phyloP scores from a whole-genome alignment of 179 eudicot species.

The Beta corolliflora region DNA sequence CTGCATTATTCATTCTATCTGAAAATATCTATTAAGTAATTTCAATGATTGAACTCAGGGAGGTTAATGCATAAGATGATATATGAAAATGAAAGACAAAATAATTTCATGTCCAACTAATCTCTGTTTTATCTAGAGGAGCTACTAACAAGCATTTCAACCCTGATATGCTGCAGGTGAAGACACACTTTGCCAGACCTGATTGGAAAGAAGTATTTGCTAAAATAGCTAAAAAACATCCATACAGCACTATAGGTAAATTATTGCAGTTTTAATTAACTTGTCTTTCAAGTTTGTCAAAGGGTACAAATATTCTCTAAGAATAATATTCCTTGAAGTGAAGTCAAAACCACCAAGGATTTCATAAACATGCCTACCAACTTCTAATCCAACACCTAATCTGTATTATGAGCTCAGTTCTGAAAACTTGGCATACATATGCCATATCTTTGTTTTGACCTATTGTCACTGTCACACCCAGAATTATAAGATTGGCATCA shows the following conservation, averaged over 20 bases:
- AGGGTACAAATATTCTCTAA: not conserved
- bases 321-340: slow-evolving; percentile 13
- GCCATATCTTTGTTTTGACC: slow-evolving; percentile 12
- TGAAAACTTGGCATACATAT: slow-evolving; percentile 20
- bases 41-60: not conserved
- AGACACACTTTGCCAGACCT: slow-evolving; percentile 97
- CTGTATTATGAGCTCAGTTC: slow-evolving; percentile 14
- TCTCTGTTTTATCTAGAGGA: not conserved
- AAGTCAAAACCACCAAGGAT: slow-evolving; percentile 26
- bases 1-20: not conserved
- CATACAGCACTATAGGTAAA: slow-evolving; percentile 83
- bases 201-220: slow-evolving; percentile 90
- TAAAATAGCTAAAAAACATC: slow-evolving; percentile 77
- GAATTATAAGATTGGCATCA: not conserved
- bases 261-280: not conserved
- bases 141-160: slow-evolving; percentile 4
- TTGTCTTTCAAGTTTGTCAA: slow-evolving; percentile 20
- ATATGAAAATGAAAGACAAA: too few relatives aligned
- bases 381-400: slow-evolving; percentile 12
- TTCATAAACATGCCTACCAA: slow-evolving; percentile 1
- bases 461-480: not conserved
- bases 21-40: not conserved
- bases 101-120: not conserved
- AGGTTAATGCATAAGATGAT: not conserved
- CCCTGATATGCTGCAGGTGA: slow-evolving; percentile 62